phyloP scores from a whole-genome alignment of 768 basidiomycete genomes.

The Boletus rubropictus region DNA sequence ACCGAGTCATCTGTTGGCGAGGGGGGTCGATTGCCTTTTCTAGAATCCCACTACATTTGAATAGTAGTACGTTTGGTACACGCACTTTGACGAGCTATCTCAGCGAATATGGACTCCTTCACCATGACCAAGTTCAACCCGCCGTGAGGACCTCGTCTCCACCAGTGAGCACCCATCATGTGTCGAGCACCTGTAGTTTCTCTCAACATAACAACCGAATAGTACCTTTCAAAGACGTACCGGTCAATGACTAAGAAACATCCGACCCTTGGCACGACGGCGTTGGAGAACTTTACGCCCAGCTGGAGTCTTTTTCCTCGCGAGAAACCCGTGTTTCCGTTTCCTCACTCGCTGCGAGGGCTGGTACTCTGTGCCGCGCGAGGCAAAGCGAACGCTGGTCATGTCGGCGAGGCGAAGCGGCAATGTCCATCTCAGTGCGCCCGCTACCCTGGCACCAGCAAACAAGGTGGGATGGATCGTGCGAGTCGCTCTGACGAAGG shows the following conservation, averaged over 20 bases:
- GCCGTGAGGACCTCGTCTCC: neutral
- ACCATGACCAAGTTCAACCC: constrained; percentile 1
- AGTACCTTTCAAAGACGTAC: constrained; percentile 8
- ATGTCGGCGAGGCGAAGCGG: constrained; percentile 19
- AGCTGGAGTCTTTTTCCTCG: constrained; percentile 58
- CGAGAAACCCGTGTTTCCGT: constrained; percentile 87
- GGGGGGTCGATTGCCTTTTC: constrained; percentile 19
- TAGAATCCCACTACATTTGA: constrained; percentile 5
- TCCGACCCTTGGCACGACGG: constrained; percentile 70
- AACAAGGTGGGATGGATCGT: constrained; percentile 16
- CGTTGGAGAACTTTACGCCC: constrained; percentile 71
- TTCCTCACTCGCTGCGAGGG: constrained; percentile 94
- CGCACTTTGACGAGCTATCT: too few species aligned
- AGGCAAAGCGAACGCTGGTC: constrained; percentile 44
- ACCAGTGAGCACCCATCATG: neutral
- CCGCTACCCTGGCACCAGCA: constrained; percentile 9
- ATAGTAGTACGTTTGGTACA: too few species aligned
- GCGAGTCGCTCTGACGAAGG: constrained; percentile 21
- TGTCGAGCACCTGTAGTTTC: neutral
- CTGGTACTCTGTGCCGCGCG: constrained; percentile 88
- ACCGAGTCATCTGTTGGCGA: constrained; percentile 8
- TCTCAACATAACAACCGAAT: neutral
- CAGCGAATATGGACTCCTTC: too few species aligned
- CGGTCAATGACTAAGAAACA: constrained; percentile 70
- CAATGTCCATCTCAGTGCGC: constrained; percentile 18